Evolutionary conservation across 345 rosid genomes (phyloP), one percentile per base, ranked within the genome.

Genomic region (Euclidium syriacum): DNA sequence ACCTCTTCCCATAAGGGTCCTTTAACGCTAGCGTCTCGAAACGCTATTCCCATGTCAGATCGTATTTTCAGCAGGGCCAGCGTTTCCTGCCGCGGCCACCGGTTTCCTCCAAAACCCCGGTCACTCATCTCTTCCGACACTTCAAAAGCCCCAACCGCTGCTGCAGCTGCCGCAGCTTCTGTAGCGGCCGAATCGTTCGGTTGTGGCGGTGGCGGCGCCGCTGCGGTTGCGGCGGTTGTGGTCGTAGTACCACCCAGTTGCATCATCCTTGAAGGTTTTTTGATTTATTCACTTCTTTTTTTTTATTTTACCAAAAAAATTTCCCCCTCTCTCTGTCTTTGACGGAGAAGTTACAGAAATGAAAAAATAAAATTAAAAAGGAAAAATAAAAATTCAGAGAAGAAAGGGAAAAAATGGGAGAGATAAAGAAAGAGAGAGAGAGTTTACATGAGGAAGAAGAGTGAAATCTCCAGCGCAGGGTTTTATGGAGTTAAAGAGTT

Each of bases 21-120:
- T 77, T 88, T 91, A 42, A 77, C 74, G 54, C 64, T 75, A 15
- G 76, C 72, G 72, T 88, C 96, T 48, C 87, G 78, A 62, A 91
- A 91, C 48, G 76, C 80, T 50, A 67, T 60, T 67, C 88, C 96
- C 92, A 88, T 91, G 7, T 83, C 94, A 17, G 96, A 83, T 81
- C 98, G 86, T 74, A 85, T 81, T 79, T 77, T 77, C 73, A 91
- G 50, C 60, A 91, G 73, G 55, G 95, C 89, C 53, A 82, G 33
- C 54, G 96, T 86, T 74, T 88, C 95, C 33, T 81, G 81, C 67
- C 81, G 77, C 32, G 96, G 96, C 98, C 96, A 91, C 54, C 96
- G 75, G 76, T 79, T 91, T 19, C 81, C 80, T 25, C 75, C 70
- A 52, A 65, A 65, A 22, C 67, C 77, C 17, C 79, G 78, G 53